Evolutionary conservation across 148 eudicot genomes (phyloP).

Genomic region (Rhododendron ferrugineum): DNA sequence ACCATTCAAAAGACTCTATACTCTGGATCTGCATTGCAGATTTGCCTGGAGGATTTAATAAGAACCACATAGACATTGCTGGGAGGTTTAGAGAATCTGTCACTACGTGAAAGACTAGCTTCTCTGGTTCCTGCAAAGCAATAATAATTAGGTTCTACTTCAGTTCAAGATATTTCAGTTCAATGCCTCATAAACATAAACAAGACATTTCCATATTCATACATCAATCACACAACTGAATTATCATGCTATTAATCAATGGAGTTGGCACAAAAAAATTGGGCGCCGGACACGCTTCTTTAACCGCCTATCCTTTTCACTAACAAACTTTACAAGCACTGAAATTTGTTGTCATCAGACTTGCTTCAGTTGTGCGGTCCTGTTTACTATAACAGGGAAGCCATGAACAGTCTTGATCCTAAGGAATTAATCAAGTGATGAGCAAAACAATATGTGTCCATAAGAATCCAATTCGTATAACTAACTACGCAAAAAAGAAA

Average conservation of each 20-base stretch:
- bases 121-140: constrained; percentile 75
- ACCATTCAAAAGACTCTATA: constrained; percentile 48
- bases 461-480: background rate
- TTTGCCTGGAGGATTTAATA: constrained; percentile 69
- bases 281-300: background rate
- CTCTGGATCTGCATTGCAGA: constrained; percentile 73
- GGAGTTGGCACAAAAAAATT: background rate
- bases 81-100: constrained; percentile 84
- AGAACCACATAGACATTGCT: constrained; percentile 92
- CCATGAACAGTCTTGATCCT: background rate
- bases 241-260: background rate
- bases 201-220: background rate
- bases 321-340: background rate
- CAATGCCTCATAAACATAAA: background rate
- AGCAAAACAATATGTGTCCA: background rate
- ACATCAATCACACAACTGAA: background rate
- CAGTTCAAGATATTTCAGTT: constrained; percentile 9
- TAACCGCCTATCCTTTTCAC: background rate
- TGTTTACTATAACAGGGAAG: background rate
- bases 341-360: background rate
- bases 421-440: background rate
- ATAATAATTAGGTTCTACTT: background rate
- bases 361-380: constrained; percentile 2
- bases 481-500: background rate
- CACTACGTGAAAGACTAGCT: constrained; percentile 73